Percentiles rank a stretch among this genome's conserved stretches.
phyloP scores from a whole-genome alignment of 495 filamentous ascomycete genomes.

The Recurvomyces mirabilis region DNA sequence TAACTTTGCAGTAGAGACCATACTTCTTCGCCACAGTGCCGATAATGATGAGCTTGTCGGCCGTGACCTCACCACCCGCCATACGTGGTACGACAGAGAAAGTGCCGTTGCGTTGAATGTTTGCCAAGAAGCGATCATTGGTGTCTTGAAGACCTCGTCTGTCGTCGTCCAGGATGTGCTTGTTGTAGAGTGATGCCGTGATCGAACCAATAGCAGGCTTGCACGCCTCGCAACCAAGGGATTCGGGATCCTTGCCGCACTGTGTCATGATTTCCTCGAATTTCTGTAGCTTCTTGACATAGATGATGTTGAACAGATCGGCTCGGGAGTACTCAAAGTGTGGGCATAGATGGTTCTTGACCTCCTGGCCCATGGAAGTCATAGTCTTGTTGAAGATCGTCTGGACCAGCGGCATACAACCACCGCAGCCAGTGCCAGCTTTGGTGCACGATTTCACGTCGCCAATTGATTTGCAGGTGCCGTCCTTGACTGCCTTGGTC shows the following conservation, averaged over 20 bases:
- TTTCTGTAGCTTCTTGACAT: slow-evolving; percentile 65
- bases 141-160: slow-evolving; percentile 83
- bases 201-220: slow-evolving; percentile 83
- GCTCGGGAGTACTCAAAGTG: slow-evolving; percentile 82
- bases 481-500: slow-evolving; percentile 53
- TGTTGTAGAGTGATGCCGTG: slow-evolving; percentile 74
- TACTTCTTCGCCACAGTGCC: slow-evolving; percentile 85
- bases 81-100: slow-evolving; percentile 85
- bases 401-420: slow-evolving; percentile 86
- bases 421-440: slow-evolving; percentile 87
- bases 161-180: slow-evolving; percentile 66
- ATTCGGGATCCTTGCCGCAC: slow-evolving; percentile 60
- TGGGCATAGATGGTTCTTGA: slow-evolving; percentile 73
- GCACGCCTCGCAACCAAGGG: slow-evolving; percentile 83
- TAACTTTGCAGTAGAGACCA: slow-evolving; percentile 86
- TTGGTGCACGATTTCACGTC: slow-evolving; percentile 92
- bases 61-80: slow-evolving; percentile 79
- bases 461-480: slow-evolving; percentile 72
- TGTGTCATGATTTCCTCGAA: slow-evolving; percentile 74
- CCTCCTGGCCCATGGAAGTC: slow-evolving; percentile 79
- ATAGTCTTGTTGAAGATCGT: slow-evolving; percentile 91
- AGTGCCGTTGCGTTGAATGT: slow-evolving; percentile 90
- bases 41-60: slow-evolving; percentile 80
- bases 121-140: slow-evolving; percentile 86
- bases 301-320: slow-evolving; percentile 84